Conservation (phyloP, 1,284 basidiomycete species). For the Leccinum glutinopallens region DNA sequence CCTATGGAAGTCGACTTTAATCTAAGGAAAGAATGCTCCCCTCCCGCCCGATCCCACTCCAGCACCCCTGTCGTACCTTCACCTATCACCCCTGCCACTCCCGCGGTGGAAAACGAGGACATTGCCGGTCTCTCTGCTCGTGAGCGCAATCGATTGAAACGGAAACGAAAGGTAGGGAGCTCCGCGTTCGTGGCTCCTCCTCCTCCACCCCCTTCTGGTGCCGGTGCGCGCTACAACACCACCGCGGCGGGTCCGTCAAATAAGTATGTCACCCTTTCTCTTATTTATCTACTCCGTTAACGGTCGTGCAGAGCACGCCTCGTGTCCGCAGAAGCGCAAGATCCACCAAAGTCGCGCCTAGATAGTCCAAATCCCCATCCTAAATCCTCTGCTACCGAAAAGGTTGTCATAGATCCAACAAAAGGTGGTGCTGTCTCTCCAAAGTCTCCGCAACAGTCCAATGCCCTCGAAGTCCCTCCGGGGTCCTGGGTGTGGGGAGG, state of each 20-base stretch:
- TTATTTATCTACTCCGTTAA: conserved; percentile 18
- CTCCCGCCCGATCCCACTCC: conserved; percentile 41
- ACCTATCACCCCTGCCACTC: conserved; percentile 46
- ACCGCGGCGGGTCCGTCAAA: conserved; percentile 54
- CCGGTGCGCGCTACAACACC: conserved; percentile 57
- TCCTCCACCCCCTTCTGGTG: conserved; percentile 57
- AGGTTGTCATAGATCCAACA: conserved; percentile 72
- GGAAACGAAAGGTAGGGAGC: conserved; percentile 89
- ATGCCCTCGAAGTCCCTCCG: conserved; percentile 68
- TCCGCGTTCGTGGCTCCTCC: conserved; percentile 73
- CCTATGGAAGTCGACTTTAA: conserved; percentile 41
- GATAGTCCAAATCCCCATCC: conserved; percentile 53
- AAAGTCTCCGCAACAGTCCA: conserved; percentile 71
- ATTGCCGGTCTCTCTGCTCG: conserved; percentile 70
- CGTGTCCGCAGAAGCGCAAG: conserved; percentile 57
- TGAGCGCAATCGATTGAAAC: conserved; percentile 88
- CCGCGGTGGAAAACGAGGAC: conserved; percentile 46
- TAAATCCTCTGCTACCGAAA: conserved; percentile 49
- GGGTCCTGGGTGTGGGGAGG: conserved; percentile 92
- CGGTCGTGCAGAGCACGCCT: conserved; percentile 59
- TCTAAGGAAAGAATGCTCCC: conserved; percentile 36
- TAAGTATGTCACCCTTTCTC: conserved; percentile 49
- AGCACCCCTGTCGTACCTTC: conserved; percentile 60
- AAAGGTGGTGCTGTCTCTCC: conserved; percentile 82
- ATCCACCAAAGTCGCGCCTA: conserved; percentile 49